Conservation (phyloP, 352 stramenopile genomes). For the Phytophthora pini region DNA sequence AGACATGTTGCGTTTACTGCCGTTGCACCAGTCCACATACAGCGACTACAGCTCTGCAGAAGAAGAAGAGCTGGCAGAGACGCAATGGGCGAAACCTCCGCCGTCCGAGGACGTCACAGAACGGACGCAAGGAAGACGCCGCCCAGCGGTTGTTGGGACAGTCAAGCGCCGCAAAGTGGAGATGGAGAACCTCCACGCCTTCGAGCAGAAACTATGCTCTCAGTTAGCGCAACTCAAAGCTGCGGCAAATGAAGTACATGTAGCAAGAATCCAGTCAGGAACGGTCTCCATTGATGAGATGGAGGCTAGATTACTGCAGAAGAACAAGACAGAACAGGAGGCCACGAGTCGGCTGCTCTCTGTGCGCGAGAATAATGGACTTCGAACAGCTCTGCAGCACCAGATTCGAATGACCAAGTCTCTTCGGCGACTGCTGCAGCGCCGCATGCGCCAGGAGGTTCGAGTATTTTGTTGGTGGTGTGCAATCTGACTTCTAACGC, state of each 20-base stretch:
- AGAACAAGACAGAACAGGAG: conserved; percentile 2
- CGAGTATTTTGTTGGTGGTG: no score
- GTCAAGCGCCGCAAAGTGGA: conserved; percentile 27
- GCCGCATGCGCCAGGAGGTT: conserved; percentile 23
- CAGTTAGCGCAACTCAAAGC: conserved; percentile 13
- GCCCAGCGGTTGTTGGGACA: conserved; percentile 2
- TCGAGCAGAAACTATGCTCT: conserved; percentile 8
- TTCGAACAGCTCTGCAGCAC: conserved; percentile 8
- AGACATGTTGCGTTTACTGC: not conserved
- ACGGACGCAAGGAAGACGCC: not conserved
- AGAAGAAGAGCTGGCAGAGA: not conserved
- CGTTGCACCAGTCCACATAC: not conserved
- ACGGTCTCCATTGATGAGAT: not conserved
- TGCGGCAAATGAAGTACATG: conserved; percentile 1
- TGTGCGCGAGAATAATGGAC: conserved; percentile 7
- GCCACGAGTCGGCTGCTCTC: not conserved
- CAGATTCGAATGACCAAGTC: conserved; percentile 17
- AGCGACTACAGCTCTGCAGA: not conserved
- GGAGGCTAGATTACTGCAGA: conserved; percentile 9
- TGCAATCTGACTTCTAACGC: not conserved
- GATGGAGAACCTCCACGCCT: conserved; percentile 14
- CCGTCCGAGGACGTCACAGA: not conserved
- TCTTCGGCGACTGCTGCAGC: conserved; percentile 15
- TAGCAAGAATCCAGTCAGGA: not conserved
- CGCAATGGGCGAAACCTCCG: not conserved